Base-by-base conservation (phyloP, 2,329 filamentous ascomycete genomes). In the Trichoderma sp. region DNA sequence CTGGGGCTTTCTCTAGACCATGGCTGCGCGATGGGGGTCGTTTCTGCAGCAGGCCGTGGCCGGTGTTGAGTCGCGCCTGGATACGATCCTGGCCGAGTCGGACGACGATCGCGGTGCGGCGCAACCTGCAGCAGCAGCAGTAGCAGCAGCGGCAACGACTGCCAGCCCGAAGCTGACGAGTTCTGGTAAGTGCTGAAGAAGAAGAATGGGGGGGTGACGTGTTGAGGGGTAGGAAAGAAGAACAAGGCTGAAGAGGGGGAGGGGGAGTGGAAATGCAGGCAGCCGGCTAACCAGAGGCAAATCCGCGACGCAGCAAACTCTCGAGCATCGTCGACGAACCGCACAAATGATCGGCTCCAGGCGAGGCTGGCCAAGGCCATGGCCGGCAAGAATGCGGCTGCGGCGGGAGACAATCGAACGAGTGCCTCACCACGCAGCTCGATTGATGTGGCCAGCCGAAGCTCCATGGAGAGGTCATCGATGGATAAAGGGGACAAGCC, bases 41-140 rank as follows among this genome's bases (percentile, higher is more conserved):
- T 90, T 97, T 76, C 85, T 97, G 69, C 92, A 93, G 71, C 92
- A 94, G 79, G 94, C 94, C 71, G 93, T 98, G 69, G 93, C 94
- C 65, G 94, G 94, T 69, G 91, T 99, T 68, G 95, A 99, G 81
- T 96, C 94, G 69, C 89, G 92, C 52, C 86, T 99, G 69, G 95
- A 99, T 78, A 94, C 88, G 59, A 97, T 99, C 68, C 86, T 99
- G 69, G 89, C 93, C 64, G 94, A 97, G 72, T 89, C 92, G 66
- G 86, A 75, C 8, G 70, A 67, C 13, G 73, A 73, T 69, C 77
- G 76, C 66, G 80, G 79, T 68, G 61, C 54, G 6, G 27, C 64
- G 17, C 52, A 61, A 27, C 17, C 64, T 60, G 58, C 42, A n/a
- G 66, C 67, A 2, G 19, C 61, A 13, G 25, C 42, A 15, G 29